A percentile compares a stretch with the other conserved stretches of the same genome.
These are phyloP conservation scores for Termitomyces titanicus DNA, from an alignment of 768 basidiomycete species.

Conservation along the genomic window DNA sequence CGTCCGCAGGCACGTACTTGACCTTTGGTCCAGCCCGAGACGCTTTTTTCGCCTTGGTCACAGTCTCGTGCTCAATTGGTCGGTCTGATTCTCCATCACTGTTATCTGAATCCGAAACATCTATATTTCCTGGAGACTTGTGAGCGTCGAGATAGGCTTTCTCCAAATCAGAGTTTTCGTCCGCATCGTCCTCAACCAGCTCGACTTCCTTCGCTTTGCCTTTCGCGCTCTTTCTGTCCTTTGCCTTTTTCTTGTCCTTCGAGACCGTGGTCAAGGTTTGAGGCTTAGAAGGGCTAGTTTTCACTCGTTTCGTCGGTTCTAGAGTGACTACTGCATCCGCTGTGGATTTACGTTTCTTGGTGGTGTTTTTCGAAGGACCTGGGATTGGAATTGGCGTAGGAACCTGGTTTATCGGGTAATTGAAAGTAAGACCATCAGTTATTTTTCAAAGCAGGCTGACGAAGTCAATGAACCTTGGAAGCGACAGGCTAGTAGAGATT, in stretches of 20 bases:
- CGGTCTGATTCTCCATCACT: neutral
- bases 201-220: constrained; percentile 16
- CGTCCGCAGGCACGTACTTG: constrained; percentile 61
- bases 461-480: constrained; percentile 1
- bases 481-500: constrained; percentile 15
- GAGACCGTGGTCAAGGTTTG: constrained; percentile 8
- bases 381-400: constrained; percentile 14
- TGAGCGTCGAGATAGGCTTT: constrained; percentile 21
- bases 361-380: constrained; percentile 20
- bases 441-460: neutral
- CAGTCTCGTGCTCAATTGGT: constrained; percentile 56
- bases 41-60: constrained; percentile 35
- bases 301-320: constrained; percentile 22
- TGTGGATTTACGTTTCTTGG: constrained; percentile 32
- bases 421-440: neutral
- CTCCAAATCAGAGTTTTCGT: constrained; percentile 33
- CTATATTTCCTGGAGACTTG: constrained; percentile 13
- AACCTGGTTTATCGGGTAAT: constrained; percentile 9
- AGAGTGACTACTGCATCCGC: constrained; percentile 11
- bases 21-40: constrained; percentile 21
- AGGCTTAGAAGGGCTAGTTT: constrained; percentile 11
- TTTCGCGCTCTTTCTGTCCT: constrained; percentile 11
- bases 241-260: constrained; percentile 17
- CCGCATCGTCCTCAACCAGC: constrained; percentile 23
- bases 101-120: constrained; percentile 7